These are phyloP conservation scores for Wickerhamomyces sp. DNA, from an alignment of 1,139 yeast species.

Conservation along the genomic window DNA sequence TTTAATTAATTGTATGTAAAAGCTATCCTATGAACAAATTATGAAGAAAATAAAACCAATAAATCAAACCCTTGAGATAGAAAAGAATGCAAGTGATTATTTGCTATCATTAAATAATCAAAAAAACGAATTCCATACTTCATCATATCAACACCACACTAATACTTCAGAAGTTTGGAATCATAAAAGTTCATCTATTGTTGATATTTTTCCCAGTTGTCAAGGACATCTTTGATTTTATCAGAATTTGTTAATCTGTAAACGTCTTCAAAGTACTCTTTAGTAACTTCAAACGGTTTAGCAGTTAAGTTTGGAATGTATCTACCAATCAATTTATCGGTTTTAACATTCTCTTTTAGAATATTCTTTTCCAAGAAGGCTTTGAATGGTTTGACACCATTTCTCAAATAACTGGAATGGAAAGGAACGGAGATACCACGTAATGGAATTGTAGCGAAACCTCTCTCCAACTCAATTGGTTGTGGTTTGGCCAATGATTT, in stretches of 20 bases:
- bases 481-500: slow-evolving; percentile 84
- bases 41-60: no score
- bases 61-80: no score
- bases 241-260: slow-evolving; percentile 88
- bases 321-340: slow-evolving; percentile 86
- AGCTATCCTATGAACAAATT: no score
- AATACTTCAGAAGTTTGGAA: neutral
- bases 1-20: no score
- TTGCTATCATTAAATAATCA: no score
- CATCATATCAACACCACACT: slow-evolving; percentile 9
- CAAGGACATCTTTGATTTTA: slow-evolving; percentile 82
- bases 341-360: slow-evolving; percentile 91
- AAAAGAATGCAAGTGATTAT: no score
- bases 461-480: slow-evolving; percentile 96
- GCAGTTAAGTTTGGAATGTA: slow-evolving; percentile 99
- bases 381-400: slow-evolving; percentile 99
- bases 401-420: slow-evolving; percentile 96
- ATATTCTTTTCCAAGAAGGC: slow-evolving; percentile 95
- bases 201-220: slow-evolving; percentile 87
- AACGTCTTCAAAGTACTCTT: slow-evolving; percentile 95
- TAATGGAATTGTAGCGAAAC: slow-evolving; percentile 96
- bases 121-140: no score
- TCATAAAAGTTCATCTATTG: slow-evolving; percentile 8
- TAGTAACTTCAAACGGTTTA: slow-evolving; percentile 90
- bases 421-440: slow-evolving; percentile 98